phyloP scores from a whole-genome alignment of 345 rosid species.

The Clarkia xantiana region DNA sequence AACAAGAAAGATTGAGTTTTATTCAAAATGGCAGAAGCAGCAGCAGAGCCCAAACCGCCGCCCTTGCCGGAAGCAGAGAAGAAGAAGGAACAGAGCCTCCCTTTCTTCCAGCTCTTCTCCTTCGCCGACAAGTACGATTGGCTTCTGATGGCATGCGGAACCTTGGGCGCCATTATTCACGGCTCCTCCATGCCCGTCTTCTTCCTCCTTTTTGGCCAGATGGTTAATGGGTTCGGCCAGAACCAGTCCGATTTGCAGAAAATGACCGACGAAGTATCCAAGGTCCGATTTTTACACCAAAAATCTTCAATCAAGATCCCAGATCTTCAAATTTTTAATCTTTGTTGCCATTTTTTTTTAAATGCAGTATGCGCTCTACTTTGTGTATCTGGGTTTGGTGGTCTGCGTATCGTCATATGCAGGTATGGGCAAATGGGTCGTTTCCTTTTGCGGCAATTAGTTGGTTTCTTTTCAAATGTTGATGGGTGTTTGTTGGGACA shows the following conservation, averaged over 20 bases:
- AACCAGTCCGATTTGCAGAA: conserved; percentile 79
- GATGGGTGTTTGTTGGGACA: conserved; percentile 10
- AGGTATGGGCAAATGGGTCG: conserved; percentile 23
- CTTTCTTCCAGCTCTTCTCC: conserved; percentile 82
- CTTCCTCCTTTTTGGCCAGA: conserved; percentile 88
- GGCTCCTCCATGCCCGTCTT: conserved; percentile 98
- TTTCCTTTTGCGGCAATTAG: background rate
- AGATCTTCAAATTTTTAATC: conserved; percentile 15
- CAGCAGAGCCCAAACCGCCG: conserved; percentile 23
- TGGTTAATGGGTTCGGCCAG: conserved; percentile 97
- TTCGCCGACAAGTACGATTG: conserved; percentile 89
- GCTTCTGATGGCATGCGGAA: conserved; percentile 59
- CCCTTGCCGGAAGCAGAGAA: conserved; percentile 67
- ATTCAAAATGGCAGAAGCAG: conserved; percentile 45
- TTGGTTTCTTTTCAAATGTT: background rate
- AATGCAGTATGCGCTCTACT: conserved; percentile 87
- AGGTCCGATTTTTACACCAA: conserved; percentile 19
- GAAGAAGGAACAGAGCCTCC: conserved; percentile 91
- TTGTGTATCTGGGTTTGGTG: conserved; percentile 86
- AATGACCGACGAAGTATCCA: conserved; percentile 90
- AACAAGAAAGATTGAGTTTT: no score
- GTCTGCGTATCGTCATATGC: conserved; percentile 96
- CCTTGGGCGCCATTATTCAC: conserved; percentile 79
- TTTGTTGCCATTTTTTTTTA: conserved; percentile 2
- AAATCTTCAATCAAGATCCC: conserved; percentile 23